Base-by-base conservation (phyloP, 257 asterid species). In the Solanum phureja region DNA sequence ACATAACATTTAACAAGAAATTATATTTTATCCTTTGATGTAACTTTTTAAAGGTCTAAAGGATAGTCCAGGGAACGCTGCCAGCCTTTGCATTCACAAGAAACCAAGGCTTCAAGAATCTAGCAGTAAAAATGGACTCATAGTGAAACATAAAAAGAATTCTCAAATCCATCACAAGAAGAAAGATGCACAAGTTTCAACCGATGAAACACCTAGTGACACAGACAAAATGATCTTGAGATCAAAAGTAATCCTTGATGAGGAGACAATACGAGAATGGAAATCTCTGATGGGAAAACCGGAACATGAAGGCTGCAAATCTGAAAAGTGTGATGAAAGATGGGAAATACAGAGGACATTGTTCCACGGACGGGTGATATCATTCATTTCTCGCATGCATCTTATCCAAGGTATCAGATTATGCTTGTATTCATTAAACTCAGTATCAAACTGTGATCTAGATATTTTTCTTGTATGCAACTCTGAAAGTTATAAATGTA, bases 301-400 rank as follows among this genome's bases (percentile, higher is more conserved):
- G 24, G 91, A 93, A 87, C 91, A 91, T 75, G 94, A 93, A 90
- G 95, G 95, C 71, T 89, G 91, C 66, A 91, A 93, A 68, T 18
- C 33, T 85, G 95, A 92, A 75, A 93, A 91, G 68, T 93, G 91
- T 87, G 81, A 89, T 85, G 91, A 90, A 91, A 92, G 93, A 93
- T 94, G 98, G 98, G 96, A 93, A 86, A 94, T 91, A 91, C 94
- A 94, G 83, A 90, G 98, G 81, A 88, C 93, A 88, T 91, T 94
- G 33, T 94, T 94, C 90, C 85, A 31, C 16, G 95, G 98, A 85
- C 89, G 98, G 88, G 94, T 95, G 46, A 90, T 90, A 85, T 93
- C 96, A 31, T 94, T 94, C 88, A 93, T 94, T 86, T 95, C 95
- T 40, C 93, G 96, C 87, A 94, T 94, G 98, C 96, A 93, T 90